Conservation (phyloP, 148 eudicot species). For the Polygonum aviculare region DNA sequence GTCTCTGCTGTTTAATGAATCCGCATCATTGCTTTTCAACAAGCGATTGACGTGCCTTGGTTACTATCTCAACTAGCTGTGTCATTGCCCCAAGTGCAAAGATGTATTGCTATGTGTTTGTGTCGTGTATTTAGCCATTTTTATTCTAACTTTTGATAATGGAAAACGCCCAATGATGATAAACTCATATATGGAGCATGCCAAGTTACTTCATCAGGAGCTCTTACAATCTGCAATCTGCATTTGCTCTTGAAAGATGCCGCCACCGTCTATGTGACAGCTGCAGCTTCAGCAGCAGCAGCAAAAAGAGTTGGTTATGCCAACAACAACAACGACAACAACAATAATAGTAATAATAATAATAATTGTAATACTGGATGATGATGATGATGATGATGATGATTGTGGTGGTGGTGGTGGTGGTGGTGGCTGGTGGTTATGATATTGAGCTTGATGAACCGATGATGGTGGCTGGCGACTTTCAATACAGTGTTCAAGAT, state of each 20-base stretch:
- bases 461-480: conserved; percentile 2
- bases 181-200: not conserved
- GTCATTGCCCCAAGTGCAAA: too few species aligned
- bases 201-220: not conserved
- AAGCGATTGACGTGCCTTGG: too few species aligned
- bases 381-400: not conserved
- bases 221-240: conserved; percentile 4
- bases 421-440: not conserved
- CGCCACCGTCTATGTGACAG: not conserved
- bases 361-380: not conserved
- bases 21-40: too few species aligned
- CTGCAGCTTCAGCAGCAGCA: not conserved
- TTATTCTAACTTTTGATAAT: too few species aligned
- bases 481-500: conserved; percentile 4
- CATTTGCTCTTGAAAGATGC: not conserved
- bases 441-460: not conserved
- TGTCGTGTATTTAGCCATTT: too few species aligned
- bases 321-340: too few species aligned
- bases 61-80: too few species aligned
- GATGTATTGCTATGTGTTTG: too few species aligned
- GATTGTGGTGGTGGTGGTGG: not conserved
- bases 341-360: not conserved
- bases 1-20: too few species aligned
- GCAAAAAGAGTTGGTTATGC: too few species aligned
- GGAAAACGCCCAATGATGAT: not conserved